Conservation (phyloP, 2,329 filamentous ascomycete species). For the Pezicula carpinea region DNA sequence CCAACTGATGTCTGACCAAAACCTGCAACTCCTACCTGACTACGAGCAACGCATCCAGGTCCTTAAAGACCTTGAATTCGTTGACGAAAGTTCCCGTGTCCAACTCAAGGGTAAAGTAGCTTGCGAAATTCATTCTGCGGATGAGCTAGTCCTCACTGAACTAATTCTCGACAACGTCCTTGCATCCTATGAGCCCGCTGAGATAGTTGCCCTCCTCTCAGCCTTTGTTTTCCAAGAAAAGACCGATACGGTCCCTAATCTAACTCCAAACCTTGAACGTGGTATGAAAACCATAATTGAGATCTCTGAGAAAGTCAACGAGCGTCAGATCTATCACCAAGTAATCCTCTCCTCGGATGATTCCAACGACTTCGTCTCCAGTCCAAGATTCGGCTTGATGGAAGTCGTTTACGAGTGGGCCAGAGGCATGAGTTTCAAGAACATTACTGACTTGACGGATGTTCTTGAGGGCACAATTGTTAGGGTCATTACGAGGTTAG, state of each 20-base stretch:
- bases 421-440: slow-evolving; percentile 95
- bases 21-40: slow-evolving; percentile 89
- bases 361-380: slow-evolving; percentile 83
- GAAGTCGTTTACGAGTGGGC: slow-evolving; percentile 99
- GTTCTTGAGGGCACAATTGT: slow-evolving; percentile 98
- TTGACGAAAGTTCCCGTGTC: slow-evolving; percentile 81
- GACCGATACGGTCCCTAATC: slow-evolving; percentile 72
- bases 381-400: slow-evolving; percentile 86
- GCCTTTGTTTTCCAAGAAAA: slow-evolving; percentile 98
- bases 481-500: slow-evolving; percentile 83
- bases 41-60: slow-evolving; percentile 94
- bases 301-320: slow-evolving; percentile 89
- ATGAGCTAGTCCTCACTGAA: slow-evolving; percentile 93
- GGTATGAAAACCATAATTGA: slow-evolving; percentile 82
- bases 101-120: slow-evolving; percentile 97
- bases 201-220: slow-evolving; percentile 91
- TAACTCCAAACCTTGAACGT: slow-evolving; percentile 76
- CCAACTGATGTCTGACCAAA: slow-evolving; percentile 89
- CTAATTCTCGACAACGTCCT: slow-evolving; percentile 95
- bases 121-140: slow-evolving; percentile 95
- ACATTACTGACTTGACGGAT: slow-evolving; percentile 92
- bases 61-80: slow-evolving; percentile 85
- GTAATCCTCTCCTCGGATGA: slow-evolving; percentile 89
- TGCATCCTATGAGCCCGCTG: slow-evolving; percentile 89
- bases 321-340: slow-evolving; percentile 83